Evolutionary conservation across 441 rosid species (phyloP).

Genomic region (Melianthus villosus): DNA sequence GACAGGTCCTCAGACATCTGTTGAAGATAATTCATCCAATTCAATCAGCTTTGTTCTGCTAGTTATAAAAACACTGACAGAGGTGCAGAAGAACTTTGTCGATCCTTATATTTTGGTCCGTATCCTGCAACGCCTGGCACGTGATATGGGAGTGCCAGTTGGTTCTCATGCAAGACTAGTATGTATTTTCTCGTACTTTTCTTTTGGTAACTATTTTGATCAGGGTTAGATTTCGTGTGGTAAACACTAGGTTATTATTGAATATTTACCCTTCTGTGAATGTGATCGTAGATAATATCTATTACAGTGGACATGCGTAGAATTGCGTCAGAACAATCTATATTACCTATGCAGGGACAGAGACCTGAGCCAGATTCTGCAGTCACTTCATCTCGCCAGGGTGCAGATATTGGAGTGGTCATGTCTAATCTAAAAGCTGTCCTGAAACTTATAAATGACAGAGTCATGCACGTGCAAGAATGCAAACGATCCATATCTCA

Average conservation of each 20-base stretch:
- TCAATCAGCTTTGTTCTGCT: conserved; percentile 76
- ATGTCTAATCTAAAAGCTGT: conserved; percentile 64
- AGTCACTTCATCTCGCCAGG: conserved; percentile 76
- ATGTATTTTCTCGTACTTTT: too few species aligned
- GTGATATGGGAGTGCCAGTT: conserved; percentile 71
- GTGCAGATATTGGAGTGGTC: conserved; percentile 71
- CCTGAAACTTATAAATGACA: conserved; percentile 69
- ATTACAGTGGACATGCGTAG: too few species aligned
- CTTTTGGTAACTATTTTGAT: too few species aligned
- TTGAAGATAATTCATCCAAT: conserved; percentile 59
- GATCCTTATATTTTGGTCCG: conserved; percentile 64
- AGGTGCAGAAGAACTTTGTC: conserved; percentile 56
- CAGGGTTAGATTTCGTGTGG: too few species aligned
- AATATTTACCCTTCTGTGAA: too few species aligned
- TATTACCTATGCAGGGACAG: conserved; percentile 37
- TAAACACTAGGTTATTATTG: too few species aligned
- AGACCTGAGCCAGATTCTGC: conserved; percentile 77
- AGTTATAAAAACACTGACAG: conserved; percentile 68
- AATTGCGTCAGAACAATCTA: too few species aligned
- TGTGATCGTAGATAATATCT: too few species aligned
- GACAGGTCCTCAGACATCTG: conserved; percentile 41
- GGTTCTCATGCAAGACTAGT: conserved; percentile 83
- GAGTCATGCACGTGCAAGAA: conserved; percentile 68
- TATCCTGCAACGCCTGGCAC: conserved; percentile 73
- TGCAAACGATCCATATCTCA: conserved; percentile 74